These are phyloP conservation scores for Ustilago esculenta DNA, from an alignment of 1,284 basidiomycete species.

Conservation along the genomic window DNA sequence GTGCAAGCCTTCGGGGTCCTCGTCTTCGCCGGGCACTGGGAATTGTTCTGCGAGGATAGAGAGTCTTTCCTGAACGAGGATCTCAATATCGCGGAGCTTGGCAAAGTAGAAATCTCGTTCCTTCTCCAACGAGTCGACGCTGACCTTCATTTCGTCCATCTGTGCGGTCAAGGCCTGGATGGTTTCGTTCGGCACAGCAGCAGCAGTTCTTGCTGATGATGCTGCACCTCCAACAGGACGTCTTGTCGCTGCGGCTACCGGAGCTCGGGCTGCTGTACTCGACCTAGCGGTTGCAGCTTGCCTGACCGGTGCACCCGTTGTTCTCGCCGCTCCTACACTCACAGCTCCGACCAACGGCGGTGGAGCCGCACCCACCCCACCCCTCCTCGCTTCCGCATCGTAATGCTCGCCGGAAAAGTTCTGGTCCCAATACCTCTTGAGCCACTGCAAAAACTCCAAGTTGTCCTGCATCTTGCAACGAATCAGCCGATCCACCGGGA, in stretches of 20 bases:
- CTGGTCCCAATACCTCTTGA: slow-evolving; percentile 93
- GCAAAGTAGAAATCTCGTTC: slow-evolving; percentile 98
- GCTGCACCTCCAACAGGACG: neutral
- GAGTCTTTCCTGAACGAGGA: slow-evolving; percentile 74
- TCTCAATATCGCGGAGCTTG: slow-evolving; percentile 87
- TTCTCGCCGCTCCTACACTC: slow-evolving; percentile 43
- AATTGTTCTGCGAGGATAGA: slow-evolving; percentile 50
- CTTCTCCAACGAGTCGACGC: slow-evolving; percentile 83
- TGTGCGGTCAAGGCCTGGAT: slow-evolving; percentile 77
- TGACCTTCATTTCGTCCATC: slow-evolving; percentile 81
- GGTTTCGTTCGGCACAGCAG: slow-evolving; percentile 66
- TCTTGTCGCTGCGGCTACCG: slow-evolving; percentile 1
- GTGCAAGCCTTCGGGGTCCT: slow-evolving; percentile 10
- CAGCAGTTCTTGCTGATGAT: slow-evolving; percentile 74
- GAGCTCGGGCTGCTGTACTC: too few relatives aligned
- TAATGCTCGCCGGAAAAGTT: slow-evolving; percentile 90
- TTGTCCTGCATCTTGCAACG: slow-evolving; percentile 99
- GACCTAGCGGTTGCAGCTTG: neutral
- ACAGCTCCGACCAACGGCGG: slow-evolving; percentile 57
- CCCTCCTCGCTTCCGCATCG: slow-evolving; percentile 83
- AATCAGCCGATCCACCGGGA: slow-evolving; percentile 88
- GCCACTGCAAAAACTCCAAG: slow-evolving; percentile 97
- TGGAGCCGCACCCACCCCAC: slow-evolving; percentile 71
- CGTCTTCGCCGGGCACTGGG: slow-evolving; percentile 13
- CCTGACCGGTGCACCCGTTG: slow-evolving; percentile 8